Conservation (phyloP, 805 yeast genomes). For the Brettanomyces bruxellensis region DNA sequence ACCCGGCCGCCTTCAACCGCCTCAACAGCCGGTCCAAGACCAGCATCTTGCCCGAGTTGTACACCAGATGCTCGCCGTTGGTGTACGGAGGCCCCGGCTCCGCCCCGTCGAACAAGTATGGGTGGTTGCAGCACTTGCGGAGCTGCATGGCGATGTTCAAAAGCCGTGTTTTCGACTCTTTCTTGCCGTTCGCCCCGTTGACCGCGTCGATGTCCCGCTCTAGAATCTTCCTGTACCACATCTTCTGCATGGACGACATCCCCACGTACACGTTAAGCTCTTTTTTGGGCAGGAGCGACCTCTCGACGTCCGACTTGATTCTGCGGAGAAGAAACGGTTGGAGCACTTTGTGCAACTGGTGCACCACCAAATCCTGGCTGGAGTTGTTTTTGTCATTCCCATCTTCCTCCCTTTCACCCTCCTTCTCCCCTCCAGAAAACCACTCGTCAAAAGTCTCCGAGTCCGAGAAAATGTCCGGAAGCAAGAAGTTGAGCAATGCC, state of each 20-base stretch:
- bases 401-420: slow-evolving; percentile 12
- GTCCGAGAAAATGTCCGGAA: slow-evolving; percentile 74
- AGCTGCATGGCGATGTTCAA: slow-evolving; percentile 78
- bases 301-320: slow-evolving; percentile 75
- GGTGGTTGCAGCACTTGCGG: slow-evolving; percentile 80
- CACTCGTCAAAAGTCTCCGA: slow-evolving; percentile 67
- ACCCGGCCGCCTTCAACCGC: slow-evolving; percentile 57
- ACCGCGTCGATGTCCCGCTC: slow-evolving; percentile 82
- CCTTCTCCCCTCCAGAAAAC: slow-evolving; percentile 41
- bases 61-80: slow-evolving; percentile 75
- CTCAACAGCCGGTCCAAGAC: slow-evolving; percentile 60
- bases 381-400: slow-evolving; percentile 17
- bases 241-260: slow-evolving; percentile 72
- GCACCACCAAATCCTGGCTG: slow-evolving; percentile 42
- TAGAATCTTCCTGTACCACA: slow-evolving; percentile 66
- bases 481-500: slow-evolving; percentile 68
- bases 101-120: slow-evolving; percentile 78
- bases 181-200: slow-evolving; percentile 69
- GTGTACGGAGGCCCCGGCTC: slow-evolving; percentile 88
- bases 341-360: slow-evolving; percentile 66
- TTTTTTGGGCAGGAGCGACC: slow-evolving; percentile 63
- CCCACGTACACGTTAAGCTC: slow-evolving; percentile 67
- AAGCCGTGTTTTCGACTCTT: slow-evolving; percentile 67
- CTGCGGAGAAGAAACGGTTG: slow-evolving; percentile 71
- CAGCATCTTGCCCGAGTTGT: slow-evolving; percentile 61